Conservation (phyloP, 805 yeast species). For the Candida morakotiae region DNA sequence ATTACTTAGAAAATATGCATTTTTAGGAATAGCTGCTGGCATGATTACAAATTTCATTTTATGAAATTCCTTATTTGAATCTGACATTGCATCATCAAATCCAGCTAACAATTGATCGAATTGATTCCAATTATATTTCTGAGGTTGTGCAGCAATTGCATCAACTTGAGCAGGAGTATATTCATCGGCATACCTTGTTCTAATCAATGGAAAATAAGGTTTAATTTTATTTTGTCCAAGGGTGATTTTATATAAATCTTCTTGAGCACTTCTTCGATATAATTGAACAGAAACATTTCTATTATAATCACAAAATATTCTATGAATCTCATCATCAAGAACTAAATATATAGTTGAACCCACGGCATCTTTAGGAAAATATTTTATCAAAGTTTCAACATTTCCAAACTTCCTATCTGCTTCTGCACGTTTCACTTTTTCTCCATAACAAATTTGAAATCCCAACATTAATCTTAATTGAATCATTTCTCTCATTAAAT, state of each 20-base stretch:
- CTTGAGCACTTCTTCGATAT: slow-evolving; percentile 32
- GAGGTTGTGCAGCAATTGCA: slow-evolving; percentile 49
- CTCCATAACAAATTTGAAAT: slow-evolving; percentile 83
- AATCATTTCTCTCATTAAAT: slow-evolving; percentile 81
- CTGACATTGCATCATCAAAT: slow-evolving; percentile 67
- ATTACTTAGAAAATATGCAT: slow-evolving; percentile 42
- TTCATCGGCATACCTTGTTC: slow-evolving; percentile 73
- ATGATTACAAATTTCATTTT: slow-evolving; percentile 80
- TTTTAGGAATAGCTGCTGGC: slow-evolving; percentile 69
- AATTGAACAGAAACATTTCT: slow-evolving; percentile 78
- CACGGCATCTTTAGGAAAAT: slow-evolving; percentile 43
- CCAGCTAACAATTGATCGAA: slow-evolving; percentile 93
- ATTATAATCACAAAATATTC: slow-evolving; percentile 69
- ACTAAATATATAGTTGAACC: slow-evolving; percentile 72
- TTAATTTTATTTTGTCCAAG: slow-evolving; percentile 10
- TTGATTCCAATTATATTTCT: slow-evolving; percentile 79
- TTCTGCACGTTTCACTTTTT: slow-evolving; percentile 63
- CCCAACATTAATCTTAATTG: slow-evolving; percentile 79
- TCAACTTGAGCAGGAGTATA: slow-evolving; percentile 58
- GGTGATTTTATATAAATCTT: slow-evolving; percentile 8
- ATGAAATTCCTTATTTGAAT: slow-evolving; percentile 49
- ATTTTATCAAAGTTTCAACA: slow-evolving; percentile 52
- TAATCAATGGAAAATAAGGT: slow-evolving; percentile 41
- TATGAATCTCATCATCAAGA: slow-evolving; percentile 79
- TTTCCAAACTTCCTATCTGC: slow-evolving; percentile 51